Evolutionary conservation across 1,284 basidiomycete species (phyloP).

Genomic region (Ceratobasidium sp.): DNA sequence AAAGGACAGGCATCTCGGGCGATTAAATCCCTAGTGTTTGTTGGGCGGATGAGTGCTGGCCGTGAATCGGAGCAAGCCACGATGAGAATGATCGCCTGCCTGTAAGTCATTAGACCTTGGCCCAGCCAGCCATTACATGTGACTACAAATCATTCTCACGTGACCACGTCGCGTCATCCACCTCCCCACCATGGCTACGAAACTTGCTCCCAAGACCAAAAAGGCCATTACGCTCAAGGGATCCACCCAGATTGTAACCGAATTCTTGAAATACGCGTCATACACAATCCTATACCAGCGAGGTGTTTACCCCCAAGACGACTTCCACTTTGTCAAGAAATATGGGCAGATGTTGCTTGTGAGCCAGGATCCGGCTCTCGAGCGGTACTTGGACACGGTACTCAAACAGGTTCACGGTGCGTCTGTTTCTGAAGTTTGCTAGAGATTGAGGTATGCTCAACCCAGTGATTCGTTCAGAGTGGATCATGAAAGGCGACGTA

Average conservation of each 20-base stretch:
- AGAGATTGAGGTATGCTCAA: no score
- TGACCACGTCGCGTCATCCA: constrained; percentile 5
- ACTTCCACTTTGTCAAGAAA: constrained; percentile 99
- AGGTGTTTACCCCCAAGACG: constrained; percentile 96
- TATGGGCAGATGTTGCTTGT: constrained; percentile 96
- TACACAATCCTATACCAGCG: constrained; percentile 93
- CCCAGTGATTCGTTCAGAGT: no score
- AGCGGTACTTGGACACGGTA: constrained; percentile 92
- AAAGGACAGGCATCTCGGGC: no score
- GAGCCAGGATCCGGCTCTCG: constrained; percentile 90
- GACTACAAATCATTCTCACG: background rate
- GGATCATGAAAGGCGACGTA: constrained; percentile 90
- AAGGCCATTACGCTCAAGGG: constrained; percentile 93
- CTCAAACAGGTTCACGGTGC: constrained; percentile 88
- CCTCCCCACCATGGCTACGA: constrained; percentile 29
- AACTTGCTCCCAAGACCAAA: constrained; percentile 38
- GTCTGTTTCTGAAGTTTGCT: constrained; percentile 49
- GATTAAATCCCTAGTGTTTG: no score
- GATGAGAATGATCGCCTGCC: no score
- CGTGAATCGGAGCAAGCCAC: no score
- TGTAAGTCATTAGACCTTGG: no score
- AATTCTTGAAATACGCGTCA: constrained; percentile 87
- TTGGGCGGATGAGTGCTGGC: no score
- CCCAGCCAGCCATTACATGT: no score
- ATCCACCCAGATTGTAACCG: constrained; percentile 92